Evolutionary conservation across 1,284 basidiomycete genomes (phyloP).

Genomic region (Hymenochaete sp.): DNA sequence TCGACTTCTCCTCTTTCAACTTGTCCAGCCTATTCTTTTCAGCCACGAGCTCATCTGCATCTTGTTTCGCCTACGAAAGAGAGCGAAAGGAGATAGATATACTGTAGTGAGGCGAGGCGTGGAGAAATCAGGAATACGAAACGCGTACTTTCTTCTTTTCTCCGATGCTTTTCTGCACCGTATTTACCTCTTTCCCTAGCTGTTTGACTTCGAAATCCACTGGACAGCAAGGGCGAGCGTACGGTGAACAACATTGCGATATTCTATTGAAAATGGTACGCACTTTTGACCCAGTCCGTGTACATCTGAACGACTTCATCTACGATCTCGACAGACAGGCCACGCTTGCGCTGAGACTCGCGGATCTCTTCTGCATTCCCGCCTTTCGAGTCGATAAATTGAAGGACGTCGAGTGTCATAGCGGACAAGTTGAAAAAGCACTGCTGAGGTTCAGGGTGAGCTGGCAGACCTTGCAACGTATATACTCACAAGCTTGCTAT

Average conservation of each 20-base stretch:
- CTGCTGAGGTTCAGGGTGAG: no score
- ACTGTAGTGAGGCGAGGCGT: not conserved
- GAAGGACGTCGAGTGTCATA: slow-evolving; percentile 72
- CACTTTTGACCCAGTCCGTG: slow-evolving; percentile 85
- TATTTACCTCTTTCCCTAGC: slow-evolving; percentile 78
- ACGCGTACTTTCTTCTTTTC: slow-evolving; percentile 80
- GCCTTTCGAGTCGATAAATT: slow-evolving; percentile 80
- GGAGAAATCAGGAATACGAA: not conserved
- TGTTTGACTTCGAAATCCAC: slow-evolving; percentile 82
- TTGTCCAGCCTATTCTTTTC: slow-evolving; percentile 76
- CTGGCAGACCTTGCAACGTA: no score
- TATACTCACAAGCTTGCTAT: no score
- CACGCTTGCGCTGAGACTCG: slow-evolving; percentile 89
- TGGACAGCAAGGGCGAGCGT: slow-evolving; percentile 24
- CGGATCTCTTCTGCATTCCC: slow-evolving; percentile 91
- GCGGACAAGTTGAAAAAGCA: no score
- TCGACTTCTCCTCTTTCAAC: slow-evolving; percentile 69
- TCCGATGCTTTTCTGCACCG: slow-evolving; percentile 89
- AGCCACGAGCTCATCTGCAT: slow-evolving; percentile 78
- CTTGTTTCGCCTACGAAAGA: slow-evolving; percentile 69
- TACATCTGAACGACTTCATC: slow-evolving; percentile 93
- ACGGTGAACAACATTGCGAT: not conserved
- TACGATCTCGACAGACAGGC: slow-evolving; percentile 82
- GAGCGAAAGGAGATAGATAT: not conserved
- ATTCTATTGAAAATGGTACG: slow-evolving; percentile 29